These are phyloP conservation scores for Arxiozyma heterogenica DNA, from an alignment of 1,139 yeast species.

Conservation along the genomic window DNA sequence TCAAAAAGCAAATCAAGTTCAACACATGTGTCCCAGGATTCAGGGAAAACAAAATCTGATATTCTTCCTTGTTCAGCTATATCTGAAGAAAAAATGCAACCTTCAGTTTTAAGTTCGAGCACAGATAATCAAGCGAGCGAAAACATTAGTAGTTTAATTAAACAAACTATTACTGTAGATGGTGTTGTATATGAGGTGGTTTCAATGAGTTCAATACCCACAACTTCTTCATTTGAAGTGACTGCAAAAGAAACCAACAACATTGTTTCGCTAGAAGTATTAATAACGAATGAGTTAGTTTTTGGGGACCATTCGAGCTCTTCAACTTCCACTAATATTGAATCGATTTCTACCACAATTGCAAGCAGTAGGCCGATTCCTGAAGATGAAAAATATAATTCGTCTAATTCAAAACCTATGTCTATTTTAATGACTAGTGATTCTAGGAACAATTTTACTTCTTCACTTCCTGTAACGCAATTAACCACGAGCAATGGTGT, in stretches of 20 bases:
- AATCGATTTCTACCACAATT: background rate
- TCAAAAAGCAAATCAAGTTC: background rate
- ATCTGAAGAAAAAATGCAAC: background rate
- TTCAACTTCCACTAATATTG: background rate
- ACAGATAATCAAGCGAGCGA: background rate
- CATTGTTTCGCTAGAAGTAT: background rate
- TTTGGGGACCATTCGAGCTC: background rate
- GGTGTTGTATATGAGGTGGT: constrained; percentile 9
- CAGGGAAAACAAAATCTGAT: background rate
- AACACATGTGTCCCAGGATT: background rate
- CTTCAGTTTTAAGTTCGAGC: background rate
- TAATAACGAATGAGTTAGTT: background rate
- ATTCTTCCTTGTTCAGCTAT: no score
- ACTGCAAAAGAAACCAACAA: background rate
- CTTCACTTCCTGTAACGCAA: background rate
- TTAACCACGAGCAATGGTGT: background rate
- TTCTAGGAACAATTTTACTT: background rate
- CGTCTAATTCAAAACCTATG: background rate
- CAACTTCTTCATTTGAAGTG: background rate
- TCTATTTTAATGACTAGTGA: background rate
- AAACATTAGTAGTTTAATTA: background rate
- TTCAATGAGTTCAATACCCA: background rate
- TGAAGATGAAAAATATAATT: background rate
- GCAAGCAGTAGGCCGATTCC: background rate
- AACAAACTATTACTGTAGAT: constrained; percentile 7